phyloP scores from a whole-genome alignment of 2,329 filamentous ascomycete species.

The Aspergillus fischeri region DNA sequence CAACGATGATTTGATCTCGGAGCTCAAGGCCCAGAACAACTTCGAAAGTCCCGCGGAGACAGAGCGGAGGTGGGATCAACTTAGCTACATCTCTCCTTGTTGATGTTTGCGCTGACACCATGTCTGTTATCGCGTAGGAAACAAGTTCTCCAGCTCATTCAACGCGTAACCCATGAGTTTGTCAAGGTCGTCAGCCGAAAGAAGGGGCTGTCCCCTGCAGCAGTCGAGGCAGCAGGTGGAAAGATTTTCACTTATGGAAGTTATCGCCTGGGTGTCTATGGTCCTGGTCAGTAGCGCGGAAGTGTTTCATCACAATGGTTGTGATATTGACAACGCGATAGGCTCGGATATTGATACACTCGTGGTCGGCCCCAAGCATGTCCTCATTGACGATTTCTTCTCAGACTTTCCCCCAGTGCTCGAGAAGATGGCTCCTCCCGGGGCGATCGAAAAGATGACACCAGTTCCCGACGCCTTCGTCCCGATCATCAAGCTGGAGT shows the following conservation, averaged over 20 bases:
- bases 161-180: slow-evolving; percentile 78
- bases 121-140: slow-evolving; percentile 47
- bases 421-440: slow-evolving; percentile 67
- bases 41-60: slow-evolving; percentile 84
- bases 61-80: slow-evolving; percentile 62
- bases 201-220: slow-evolving; percentile 68
- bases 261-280: slow-evolving; percentile 89
- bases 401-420: slow-evolving; percentile 78
- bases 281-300: slow-evolving; percentile 54
- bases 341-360: slow-evolving; percentile 98
- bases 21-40: slow-evolving; percentile 83
- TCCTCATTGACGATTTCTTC: slow-evolving; percentile 89
- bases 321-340: slow-evolving; percentile 22
- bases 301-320: not conserved
- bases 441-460: slow-evolving; percentile 79
- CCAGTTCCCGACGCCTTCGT: slow-evolving; percentile 88
- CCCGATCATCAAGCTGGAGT: slow-evolving; percentile 95
- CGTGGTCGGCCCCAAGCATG: slow-evolving; percentile 84
- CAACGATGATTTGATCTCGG: slow-evolving; percentile 74
- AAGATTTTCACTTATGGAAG: slow-evolving; percentile 96
- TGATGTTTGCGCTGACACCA: slow-evolving; percentile 10
- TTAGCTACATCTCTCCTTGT: not conserved
- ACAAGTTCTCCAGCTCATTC: slow-evolving; percentile 69
- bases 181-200: slow-evolving; percentile 73
- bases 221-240: slow-evolving; percentile 79